Conservation (phyloP, 2,329 filamentous ascomycete species). For the Aspergillus sergii region DNA sequence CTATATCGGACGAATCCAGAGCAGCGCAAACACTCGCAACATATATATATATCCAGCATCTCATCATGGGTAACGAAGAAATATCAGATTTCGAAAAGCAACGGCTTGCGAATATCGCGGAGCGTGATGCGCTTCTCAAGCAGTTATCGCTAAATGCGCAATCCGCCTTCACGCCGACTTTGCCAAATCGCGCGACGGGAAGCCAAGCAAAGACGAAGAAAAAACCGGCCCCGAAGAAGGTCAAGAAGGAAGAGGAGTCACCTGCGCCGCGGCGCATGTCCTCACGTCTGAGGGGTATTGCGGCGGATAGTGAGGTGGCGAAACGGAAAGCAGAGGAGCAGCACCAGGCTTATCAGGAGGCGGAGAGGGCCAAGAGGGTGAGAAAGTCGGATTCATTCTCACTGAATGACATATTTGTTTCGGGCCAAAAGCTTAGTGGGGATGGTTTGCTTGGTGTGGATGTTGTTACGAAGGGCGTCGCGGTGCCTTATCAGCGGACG, state of each 20-base stretch:
- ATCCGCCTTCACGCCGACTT: slow-evolving; percentile 60
- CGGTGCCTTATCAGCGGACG: slow-evolving; percentile 79
- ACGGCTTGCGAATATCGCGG: slow-evolving; percentile 81
- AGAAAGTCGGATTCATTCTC: slow-evolving; percentile 69
- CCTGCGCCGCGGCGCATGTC: slow-evolving; percentile 61
- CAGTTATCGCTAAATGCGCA: slow-evolving; percentile 70
- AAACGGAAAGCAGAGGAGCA: slow-evolving; percentile 71
- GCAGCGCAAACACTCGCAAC: neutral
- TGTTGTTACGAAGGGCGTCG: slow-evolving; percentile 64
- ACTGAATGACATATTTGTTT: slow-evolving; percentile 76
- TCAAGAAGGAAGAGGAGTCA: slow-evolving; percentile 65
- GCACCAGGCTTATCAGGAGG: slow-evolving; percentile 58
- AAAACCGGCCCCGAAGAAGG: slow-evolving; percentile 52
- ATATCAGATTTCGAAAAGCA: slow-evolving; percentile 86
- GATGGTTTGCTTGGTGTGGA: slow-evolving; percentile 65
- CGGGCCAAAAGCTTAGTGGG: slow-evolving; percentile 71
- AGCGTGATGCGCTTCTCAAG: slow-evolving; percentile 79
- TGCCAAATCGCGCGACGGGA: slow-evolving; percentile 52
- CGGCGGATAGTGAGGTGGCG: slow-evolving; percentile 67
- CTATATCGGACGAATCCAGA: neutral
- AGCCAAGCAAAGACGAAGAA: slow-evolving; percentile 53
- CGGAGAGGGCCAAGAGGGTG: slow-evolving; percentile 63
- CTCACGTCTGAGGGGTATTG: slow-evolving; percentile 63
- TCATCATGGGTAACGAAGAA: slow-evolving; percentile 45
- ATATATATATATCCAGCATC: neutral